Base-by-base conservation (phyloP, 225 moss, liverwort and hornwort genomes). In the Anthoceros angustus region DNA sequence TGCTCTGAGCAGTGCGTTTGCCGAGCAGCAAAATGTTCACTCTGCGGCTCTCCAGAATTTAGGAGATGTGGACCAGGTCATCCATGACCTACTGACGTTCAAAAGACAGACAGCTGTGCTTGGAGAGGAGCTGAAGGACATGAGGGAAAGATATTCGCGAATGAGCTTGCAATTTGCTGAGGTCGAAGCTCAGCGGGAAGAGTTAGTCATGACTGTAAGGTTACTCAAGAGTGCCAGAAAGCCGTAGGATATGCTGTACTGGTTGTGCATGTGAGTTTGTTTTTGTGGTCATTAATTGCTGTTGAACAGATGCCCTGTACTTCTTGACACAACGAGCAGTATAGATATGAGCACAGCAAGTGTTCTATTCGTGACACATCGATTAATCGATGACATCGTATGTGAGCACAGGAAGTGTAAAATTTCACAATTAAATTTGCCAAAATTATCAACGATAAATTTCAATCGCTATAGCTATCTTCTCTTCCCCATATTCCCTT, bases 81-180 rank as follows among this genome's bases (percentile, higher is more conserved):
- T 94, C 40, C 79, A 71, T 67, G 89, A 89, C 74, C 82, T 86
- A 69, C 83, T 81, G 38, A 81, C 71, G 62, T 67, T 90, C 64
- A 87, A 84, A 64, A 86, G 77, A 63, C 81, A 83, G 63, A 79
- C 87, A 39, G 83, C 83, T 63, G 84, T 84, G 65, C 66, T 86
- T 69, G 87, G 90, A 75, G 76, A 81, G 62, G 93, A 90, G 72
- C 87, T 81, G 72, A 87, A 86, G 73, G 93, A 94, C 62, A 83
- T 94, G 73, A 80, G 87, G 40, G 93, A 94, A 72, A 81, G 93
- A 38, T 94, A 87, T 70, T 84, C 90, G 26, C 69, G 86, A 43
- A 94, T 90, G 87, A 94, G 93, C 76, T 77, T 94, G 70, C 79
- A 78, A 26, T 94, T 87, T 76, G 93, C 93, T 40, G 90, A 94